Base-by-base conservation (phyloP, 768 basidiomycete genomes). In the Macrolepiota albuminosa region DNA sequence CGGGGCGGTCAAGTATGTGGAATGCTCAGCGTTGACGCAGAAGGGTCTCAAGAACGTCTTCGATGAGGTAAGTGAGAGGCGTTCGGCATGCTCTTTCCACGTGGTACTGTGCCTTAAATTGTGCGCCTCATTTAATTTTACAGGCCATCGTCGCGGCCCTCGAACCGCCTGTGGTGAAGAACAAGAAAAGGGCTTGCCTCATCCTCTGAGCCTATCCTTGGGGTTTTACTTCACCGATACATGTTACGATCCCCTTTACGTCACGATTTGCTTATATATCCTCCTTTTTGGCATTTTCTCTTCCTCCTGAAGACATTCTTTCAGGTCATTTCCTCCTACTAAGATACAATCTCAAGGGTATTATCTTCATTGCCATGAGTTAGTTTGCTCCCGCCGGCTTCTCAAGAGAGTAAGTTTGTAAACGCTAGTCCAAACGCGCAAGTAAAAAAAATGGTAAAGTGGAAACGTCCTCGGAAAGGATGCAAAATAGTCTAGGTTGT, bases 41-140 rank as follows among this genome's bases (percentile, higher is more conserved):
- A 94, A 95, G 83, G 97, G 97, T 33, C 76, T 99, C 75, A 99
- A 99, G 90, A 98, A 98, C 74, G 97, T 99, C 63, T 99, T 99
- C 72, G 97, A 99, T 73, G 97, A 99, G 89, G 95, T 93, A 73
- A 71, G 89, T 79, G 31, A 21, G 31, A 36, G 48, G 4, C 50
- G 57, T 16, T 59, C 29, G 48, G 59, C 54, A 24, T 54, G 29
- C 57, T 56, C 56, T 47, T 48, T 29, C 51, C 60, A 61, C 53
- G 43, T 48, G 34, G 45, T 42, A 54, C 58, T 52, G 58, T 62
- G 37, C 57, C 49, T 59, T 63, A 58, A 53, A 54, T 51, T 51
- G 43, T 24, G 39, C 46, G 51, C 39, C 59, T 67, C 61, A 43
- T 56, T 56, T 47, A 26, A 54, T 16, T 21, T 48, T 51, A 43